These are phyloP conservation scores for Carpinus fangiana DNA, from an alignment of 306 rosid species.

Conservation along the genomic window DNA sequence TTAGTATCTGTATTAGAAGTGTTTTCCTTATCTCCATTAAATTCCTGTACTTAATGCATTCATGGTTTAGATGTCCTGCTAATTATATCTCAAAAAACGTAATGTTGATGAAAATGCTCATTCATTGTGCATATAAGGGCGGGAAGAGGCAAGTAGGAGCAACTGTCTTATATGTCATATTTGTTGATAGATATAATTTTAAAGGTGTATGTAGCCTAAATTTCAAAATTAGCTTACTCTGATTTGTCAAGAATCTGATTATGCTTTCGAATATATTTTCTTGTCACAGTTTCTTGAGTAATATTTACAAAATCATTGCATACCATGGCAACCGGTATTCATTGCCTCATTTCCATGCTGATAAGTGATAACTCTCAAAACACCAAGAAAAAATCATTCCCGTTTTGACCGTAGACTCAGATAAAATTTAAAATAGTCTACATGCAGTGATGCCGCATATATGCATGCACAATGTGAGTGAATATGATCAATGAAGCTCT, in stretches of 20 bases:
- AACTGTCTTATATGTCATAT: slow-evolving; percentile 17
- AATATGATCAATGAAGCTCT: slow-evolving; percentile 1
- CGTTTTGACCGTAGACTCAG: background rate
- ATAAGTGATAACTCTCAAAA: background rate
- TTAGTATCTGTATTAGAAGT: background rate
- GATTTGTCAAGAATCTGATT: background rate
- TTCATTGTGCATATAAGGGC: slow-evolving; percentile 2
- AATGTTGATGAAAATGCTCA: background rate
- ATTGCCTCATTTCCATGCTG: background rate
- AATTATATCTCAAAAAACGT: background rate
- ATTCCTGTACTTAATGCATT: slow-evolving; percentile 11
- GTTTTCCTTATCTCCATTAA: background rate
- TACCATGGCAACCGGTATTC: background rate
- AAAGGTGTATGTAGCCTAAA: background rate
- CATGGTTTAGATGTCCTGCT: background rate
- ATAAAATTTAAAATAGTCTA: background rate
- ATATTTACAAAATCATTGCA: background rate
- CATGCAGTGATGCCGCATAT: background rate
- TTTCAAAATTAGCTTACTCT: background rate
- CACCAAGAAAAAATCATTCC: background rate
- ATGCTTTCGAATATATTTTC: background rate
- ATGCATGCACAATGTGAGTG: background rate
- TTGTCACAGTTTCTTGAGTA: background rate
- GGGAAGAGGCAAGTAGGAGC: slow-evolving; percentile 14
- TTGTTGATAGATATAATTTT: slow-evolving; percentile 15